Evolutionary conservation across 2,329 filamentous ascomycete species (phyloP).

Genomic region (Chrysosporium queenslandicum): DNA sequence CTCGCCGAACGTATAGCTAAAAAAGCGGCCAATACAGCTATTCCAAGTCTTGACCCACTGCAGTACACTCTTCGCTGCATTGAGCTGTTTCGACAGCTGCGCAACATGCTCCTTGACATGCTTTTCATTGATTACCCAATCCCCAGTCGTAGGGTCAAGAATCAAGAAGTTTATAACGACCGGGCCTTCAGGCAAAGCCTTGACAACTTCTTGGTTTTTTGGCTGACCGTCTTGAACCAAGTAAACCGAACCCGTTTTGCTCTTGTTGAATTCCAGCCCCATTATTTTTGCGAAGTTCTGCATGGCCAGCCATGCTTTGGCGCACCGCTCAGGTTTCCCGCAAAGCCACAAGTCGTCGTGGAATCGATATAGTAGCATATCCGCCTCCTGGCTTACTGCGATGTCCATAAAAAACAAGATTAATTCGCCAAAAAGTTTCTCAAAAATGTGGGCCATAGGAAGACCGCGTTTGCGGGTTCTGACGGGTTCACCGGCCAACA

Average conservation of each 20-base stretch:
- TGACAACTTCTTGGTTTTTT: conserved; percentile 20
- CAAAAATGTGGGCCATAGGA: conserved; percentile 39
- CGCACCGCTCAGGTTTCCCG: conserved; percentile 34
- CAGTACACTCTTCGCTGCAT: conserved; percentile 41
- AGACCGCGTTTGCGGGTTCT: conserved; percentile 37
- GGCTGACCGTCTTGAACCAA: conserved; percentile 25
- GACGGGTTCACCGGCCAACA: conserved; percentile 28
- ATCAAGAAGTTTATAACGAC: conserved; percentile 46
- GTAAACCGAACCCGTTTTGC: conserved; percentile 43
- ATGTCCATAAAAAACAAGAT: conserved; percentile 42
- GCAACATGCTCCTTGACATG: conserved; percentile 33
- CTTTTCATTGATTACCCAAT: conserved; percentile 32
- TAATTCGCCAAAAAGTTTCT: conserved; percentile 41
- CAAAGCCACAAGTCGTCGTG: conserved; percentile 45
- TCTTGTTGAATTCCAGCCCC: conserved; percentile 36
- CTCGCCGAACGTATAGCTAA: conserved; percentile 44
- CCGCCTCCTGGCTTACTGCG: conserved; percentile 37
- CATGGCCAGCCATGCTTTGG: conserved; percentile 38
- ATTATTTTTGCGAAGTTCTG: conserved; percentile 36
- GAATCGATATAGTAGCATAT: conserved; percentile 38
- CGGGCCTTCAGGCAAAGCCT: conserved; percentile 39
- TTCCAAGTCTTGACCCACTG: conserved; percentile 49
- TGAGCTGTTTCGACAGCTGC: conserved; percentile 35
- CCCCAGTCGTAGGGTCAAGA: conserved; percentile 27
- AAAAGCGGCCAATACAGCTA: conserved; percentile 44